A percentile compares a stretch with the other conserved stretches of the same genome.
These are phyloP conservation scores for Pichia sp. DNA, from an alignment of 1,139 yeast species.

Conservation along the genomic window DNA sequence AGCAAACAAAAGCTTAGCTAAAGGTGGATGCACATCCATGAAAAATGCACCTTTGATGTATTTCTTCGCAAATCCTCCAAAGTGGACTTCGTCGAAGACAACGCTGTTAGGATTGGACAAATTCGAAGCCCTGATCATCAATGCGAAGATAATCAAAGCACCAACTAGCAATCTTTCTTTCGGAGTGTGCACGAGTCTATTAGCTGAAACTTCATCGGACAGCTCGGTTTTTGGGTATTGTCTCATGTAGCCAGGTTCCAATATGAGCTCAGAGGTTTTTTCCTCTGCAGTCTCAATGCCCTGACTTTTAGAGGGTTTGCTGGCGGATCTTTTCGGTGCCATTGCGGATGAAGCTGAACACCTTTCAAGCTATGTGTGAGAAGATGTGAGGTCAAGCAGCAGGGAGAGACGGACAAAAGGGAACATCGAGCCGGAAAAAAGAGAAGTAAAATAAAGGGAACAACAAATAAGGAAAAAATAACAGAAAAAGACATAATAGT, in stretches of 20 bases:
- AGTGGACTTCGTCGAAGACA: conserved; percentile 90
- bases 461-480: not conserved
- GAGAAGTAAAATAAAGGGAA: not conserved
- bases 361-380: not conserved
- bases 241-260: conserved; percentile 38
- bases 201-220: conserved; percentile 34
- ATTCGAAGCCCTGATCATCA: conserved; percentile 54
- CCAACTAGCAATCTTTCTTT: conserved; percentile 43
- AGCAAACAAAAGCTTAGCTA: conserved; percentile 84
- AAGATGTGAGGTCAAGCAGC: not conserved
- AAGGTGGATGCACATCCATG: conserved; percentile 94
- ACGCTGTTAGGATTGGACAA: conserved; percentile 70
- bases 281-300: conserved; percentile 12
- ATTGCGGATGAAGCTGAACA: conserved; percentile 14
- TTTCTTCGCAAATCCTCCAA: conserved; percentile 74
- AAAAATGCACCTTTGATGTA: conserved; percentile 70
- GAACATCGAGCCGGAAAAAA: not conserved
- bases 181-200: conserved; percentile 34
- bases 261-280: conserved; percentile 33
- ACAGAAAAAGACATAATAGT: not conserved
- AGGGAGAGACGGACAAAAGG: not conserved
- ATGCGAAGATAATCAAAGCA: conserved; percentile 49
- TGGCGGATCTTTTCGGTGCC: conserved; percentile 27
- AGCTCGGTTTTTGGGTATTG: conserved; percentile 42
- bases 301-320: conserved; percentile 9